Evolutionary conservation across 305 asterid genomes (phyloP).

Genomic region (Solanum hybrid): DNA sequence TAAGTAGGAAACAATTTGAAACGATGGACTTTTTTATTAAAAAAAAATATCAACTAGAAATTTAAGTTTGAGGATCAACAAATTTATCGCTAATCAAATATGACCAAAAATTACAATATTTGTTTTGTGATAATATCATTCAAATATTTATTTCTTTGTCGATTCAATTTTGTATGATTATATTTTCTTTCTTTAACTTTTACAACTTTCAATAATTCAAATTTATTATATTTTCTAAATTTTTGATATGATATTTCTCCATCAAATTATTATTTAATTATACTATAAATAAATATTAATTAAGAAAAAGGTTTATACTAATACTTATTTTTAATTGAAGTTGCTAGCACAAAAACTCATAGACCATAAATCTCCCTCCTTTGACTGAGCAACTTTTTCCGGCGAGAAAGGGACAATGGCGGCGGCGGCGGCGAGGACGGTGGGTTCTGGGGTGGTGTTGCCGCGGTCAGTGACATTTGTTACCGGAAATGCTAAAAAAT

Average conservation of each 20-base stretch:
- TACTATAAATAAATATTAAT: not conserved
- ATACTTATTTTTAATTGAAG: not conserved
- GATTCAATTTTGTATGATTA: not conserved
- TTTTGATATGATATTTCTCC: not conserved
- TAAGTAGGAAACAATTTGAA: not conserved
- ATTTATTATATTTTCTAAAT: not conserved
- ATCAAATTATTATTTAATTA: not conserved
- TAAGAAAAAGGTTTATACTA: not conserved
- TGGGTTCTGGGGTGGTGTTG: constrained; percentile 27
- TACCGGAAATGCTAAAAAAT: constrained; percentile 92
- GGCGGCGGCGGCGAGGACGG: constrained; percentile 49
- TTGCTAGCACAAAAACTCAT: not conserved
- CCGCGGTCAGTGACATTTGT: constrained; percentile 87
- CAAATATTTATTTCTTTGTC: too few relatives aligned
- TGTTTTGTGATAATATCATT: too few relatives aligned
- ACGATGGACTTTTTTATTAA: not conserved
- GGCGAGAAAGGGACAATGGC: constrained; percentile 1
- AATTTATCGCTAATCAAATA: too few relatives aligned
- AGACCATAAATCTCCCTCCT: not conserved
- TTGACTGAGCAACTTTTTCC: not conserved
- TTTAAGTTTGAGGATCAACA: too few relatives aligned
- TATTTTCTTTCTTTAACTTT: not conserved
- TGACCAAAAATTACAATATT: too few relatives aligned
- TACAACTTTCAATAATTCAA: not conserved
- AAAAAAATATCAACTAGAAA: not conserved